These are phyloP conservation scores for Colletotrichum scovillei DNA, from an alignment of 2,329 filamentous ascomycete genomes.

Conservation along the genomic window DNA sequence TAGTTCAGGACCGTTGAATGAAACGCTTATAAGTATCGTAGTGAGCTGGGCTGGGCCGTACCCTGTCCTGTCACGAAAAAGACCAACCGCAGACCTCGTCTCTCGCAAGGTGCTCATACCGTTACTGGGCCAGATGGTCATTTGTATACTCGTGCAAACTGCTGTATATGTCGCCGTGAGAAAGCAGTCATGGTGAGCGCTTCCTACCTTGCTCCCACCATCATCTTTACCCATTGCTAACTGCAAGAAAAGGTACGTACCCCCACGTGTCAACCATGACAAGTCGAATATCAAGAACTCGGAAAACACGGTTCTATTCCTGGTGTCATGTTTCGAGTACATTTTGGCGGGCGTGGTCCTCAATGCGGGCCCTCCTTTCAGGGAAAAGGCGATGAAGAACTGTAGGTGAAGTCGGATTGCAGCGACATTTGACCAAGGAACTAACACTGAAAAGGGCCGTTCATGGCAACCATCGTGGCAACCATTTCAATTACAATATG, in stretches of 20 bases:
- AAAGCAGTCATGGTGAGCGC: constrained; percentile 78
- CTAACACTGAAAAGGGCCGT: constrained; percentile 71
- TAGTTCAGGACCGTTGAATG: constrained; percentile 18
- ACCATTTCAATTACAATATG: constrained; percentile 77
- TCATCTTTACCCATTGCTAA: constrained; percentile 31
- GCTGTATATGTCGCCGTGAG: constrained; percentile 80
- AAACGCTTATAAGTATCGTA: constrained; percentile 41
- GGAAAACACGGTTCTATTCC: constrained; percentile 91
- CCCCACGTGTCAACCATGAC: constrained; percentile 80
- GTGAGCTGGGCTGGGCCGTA: constrained; percentile 96
- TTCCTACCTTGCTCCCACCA: not conserved
- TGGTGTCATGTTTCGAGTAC: constrained; percentile 94
- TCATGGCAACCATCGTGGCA: constrained; percentile 79
- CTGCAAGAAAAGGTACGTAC: constrained; percentile 71
- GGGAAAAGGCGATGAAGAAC: constrained; percentile 83
- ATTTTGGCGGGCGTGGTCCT: constrained; percentile 90
- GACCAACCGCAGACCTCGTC: constrained; percentile 91
- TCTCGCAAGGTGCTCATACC: constrained; percentile 92
- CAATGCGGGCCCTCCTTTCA: constrained; percentile 91
- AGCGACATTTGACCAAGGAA: constrained; percentile 36
- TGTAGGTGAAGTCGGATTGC: constrained; percentile 62
- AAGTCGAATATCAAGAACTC: constrained; percentile 91
- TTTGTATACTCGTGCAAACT: constrained; percentile 83
- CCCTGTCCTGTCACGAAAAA: constrained; percentile 80
- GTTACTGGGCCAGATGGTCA: constrained; percentile 85